Evolutionary conservation across 768 basidiomycete genomes (phyloP), one percentile per base, ranked within the genome.

Genomic region (Podaxis sp.): DNA sequence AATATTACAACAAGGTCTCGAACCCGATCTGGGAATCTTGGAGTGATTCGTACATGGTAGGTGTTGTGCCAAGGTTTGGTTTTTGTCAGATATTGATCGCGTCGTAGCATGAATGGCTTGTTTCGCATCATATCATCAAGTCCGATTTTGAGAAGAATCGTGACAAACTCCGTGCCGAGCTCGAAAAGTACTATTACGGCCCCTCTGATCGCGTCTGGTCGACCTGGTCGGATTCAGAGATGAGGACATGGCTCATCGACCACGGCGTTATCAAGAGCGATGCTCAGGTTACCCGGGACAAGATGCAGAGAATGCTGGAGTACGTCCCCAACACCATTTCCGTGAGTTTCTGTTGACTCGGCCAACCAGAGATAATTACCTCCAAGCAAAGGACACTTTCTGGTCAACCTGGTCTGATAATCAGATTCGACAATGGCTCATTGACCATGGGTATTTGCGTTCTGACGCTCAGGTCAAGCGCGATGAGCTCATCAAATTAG

Each of bases 31-130:
- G 91, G 86, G 79, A 91, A 22, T 84, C 87, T 2, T 98, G 96
- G 96, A 88, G 87, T 58, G 89, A 92, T 71, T 88, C 86, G 2
- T 91, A 92, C 71, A 85, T 95, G 55, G 90, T 91, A 64, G 55
- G 87, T 72, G n/a, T 24, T 55, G 41, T 24, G 19, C 12, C 4
- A 3, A n/a, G 43, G 17, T 17, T 46, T 46, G 17, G 17, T 7
- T 13, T 46, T 2, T 29, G 17, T 4, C n/a, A 46, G 17, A 19
- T n/a, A 46, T n/a, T 19, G 7, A 46, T 46, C 8, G 43, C 2
- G 15, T 37, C 57, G 17, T 63, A 93, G 91, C 87, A 88, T 60
- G 78, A 89, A 61, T 98, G 96, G 95, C 89, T 97, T 51, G 77
- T 92, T 13, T 74, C 82, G 8, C 93, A 94, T 72, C 84, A 88